Evolutionary conservation across 2,329 filamentous ascomycete genomes (phyloP), one percentile per base, ranked within the genome.

Genomic region (Fusarium tupiense): DNA sequence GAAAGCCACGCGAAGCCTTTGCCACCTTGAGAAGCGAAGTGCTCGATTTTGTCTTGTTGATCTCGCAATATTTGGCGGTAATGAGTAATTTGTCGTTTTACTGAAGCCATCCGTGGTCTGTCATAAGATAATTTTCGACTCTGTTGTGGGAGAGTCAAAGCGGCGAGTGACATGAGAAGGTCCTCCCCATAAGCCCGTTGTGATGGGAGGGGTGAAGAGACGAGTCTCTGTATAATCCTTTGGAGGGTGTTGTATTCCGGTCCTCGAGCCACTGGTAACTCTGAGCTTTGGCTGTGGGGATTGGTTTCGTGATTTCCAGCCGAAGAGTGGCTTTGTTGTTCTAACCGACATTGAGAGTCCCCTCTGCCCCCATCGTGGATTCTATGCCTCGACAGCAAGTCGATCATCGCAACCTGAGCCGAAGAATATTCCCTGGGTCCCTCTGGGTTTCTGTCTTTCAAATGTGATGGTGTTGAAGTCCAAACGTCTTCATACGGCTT

Each of bases 1-100:
- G 78, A 66, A 0, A 89, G 82, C 87, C 87, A 89, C 8, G 6
- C 3, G 13, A 22, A 56, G 12, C 24, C 50, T 3, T 29, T 4
- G 2, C 44, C 44, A 13, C 20, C 31, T 1, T 29, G 6, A 0
- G 43, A 61, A 14, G 73, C 13, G 2, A 6, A 52, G 1, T 16
- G 17, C 2, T 46, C 35, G 0, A 76, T 71, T 9, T 16, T 20
- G 1, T 49, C 14, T 4, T 38, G 12, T 17, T 61, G 31, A 0
- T 52, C 12, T 8, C 33, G 40, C 10, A 76, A 16, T 2, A 22
- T 6, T 5, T 43, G 19, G 0, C 11, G 31, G 22, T 7, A 35
- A 3, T 16, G n/a, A 3, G 2, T 0, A n/a, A 61, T 56, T 2
- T 64, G 35, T 2, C n/a, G 11, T 20, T 14, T 2, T 2, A 50